Base-by-base conservation (phyloP, 208 protist genomes). In the Crithidia brevicula region DNA sequence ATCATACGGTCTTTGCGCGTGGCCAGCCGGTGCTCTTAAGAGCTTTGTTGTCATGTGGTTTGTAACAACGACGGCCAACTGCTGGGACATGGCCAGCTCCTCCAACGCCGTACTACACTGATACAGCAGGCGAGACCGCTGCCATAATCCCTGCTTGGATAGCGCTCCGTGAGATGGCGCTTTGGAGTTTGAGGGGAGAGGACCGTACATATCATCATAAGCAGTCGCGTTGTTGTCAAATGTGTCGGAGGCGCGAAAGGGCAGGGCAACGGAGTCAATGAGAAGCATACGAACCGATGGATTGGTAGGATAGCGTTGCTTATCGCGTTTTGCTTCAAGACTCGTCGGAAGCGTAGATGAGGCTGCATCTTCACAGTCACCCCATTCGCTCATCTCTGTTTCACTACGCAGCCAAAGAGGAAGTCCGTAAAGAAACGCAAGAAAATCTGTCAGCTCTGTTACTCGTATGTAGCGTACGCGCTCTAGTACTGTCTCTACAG, bases 221-320 rank as follows among this genome's bases (percentile, higher is more conserved):
- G 18, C 7, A 18, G 30, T 8, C 3, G 31, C 45, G 0, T 58
- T 61, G 27, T 52, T 73, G 0, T 70, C 51, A n/a, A 60, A 62
- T 2, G 23, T 31, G 7, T 66, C 63, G 28, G 72, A 67, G 1
- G 73, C 54, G 27, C 89, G 81, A 28, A 97, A 96, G 1, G 92
- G 92, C 72, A 91, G 77, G 2, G 95, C 91, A 34, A 97, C 84
- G 3, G 86, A 96, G 70, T 98, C 95, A 34, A 97, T 76, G 8
- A 97, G 42, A 13, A 98, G 34, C 69, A 97, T 79, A 0, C 76
- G 56, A 16, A 94, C 36, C 18, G 20, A 40, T 40, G 65, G 57
- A 50, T 71, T 27, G n/a, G n/a, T n/a, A n/a, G n/a, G n/a, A n/a
- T n/a, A n/a, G n/a, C n/a, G n/a, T 3, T 46, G 13, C 23, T 28